Percentiles rank a stretch among this genome's conserved stretches.
Evolutionary conservation across 805 yeast species (phyloP).

Genomic region (Candida pseudoglaebosa): DNA sequence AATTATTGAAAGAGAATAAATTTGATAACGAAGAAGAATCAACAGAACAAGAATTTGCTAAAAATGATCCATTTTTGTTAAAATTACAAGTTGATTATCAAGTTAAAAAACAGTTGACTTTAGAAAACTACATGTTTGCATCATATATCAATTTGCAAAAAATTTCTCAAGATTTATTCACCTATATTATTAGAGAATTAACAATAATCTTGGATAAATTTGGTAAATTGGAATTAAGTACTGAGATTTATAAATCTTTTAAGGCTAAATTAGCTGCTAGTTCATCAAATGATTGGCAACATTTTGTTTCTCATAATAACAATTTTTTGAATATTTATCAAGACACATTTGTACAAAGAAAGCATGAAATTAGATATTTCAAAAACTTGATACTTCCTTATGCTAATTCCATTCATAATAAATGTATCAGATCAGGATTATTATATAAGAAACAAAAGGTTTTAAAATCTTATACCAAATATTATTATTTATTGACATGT

Average conservation of each 20-base stretch:
- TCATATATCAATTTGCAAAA: conserved; percentile 39
- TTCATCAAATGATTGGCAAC: conserved; percentile 34
- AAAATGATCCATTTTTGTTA: conserved; percentile 40
- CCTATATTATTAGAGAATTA: conserved; percentile 36
- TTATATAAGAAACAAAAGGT: conserved; percentile 39
- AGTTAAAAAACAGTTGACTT: conserved; percentile 36
- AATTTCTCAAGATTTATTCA: conserved; percentile 35
- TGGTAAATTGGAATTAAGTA: conserved; percentile 22
- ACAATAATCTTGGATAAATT: conserved; percentile 27
- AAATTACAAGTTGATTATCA: conserved; percentile 38
- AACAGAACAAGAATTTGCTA: conserved; percentile 20
- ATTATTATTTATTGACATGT: conserved; percentile 38
- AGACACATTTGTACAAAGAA: conserved; percentile 44
- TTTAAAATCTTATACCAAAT: conserved; percentile 35
- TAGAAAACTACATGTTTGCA: conserved; percentile 40
- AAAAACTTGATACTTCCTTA: conserved; percentile 34
- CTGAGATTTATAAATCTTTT: conserved; percentile 22
- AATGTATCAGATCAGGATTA: conserved; percentile 36
- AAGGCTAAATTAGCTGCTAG: conserved; percentile 22
- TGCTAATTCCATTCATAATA: conserved; percentile 34
- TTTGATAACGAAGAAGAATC: conserved; percentile 18
- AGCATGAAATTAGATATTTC: conserved; percentile 41
- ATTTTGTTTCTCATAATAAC: conserved; percentile 33
- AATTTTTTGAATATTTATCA: conserved; percentile 53
- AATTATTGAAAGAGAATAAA: conserved; percentile 9